Percentiles rank a stretch among this genome's conserved stretches.
Evolutionary conservation across 1,284 basidiomycete genomes (phyloP).

Genomic region (Singerocomus inundabilis): DNA sequence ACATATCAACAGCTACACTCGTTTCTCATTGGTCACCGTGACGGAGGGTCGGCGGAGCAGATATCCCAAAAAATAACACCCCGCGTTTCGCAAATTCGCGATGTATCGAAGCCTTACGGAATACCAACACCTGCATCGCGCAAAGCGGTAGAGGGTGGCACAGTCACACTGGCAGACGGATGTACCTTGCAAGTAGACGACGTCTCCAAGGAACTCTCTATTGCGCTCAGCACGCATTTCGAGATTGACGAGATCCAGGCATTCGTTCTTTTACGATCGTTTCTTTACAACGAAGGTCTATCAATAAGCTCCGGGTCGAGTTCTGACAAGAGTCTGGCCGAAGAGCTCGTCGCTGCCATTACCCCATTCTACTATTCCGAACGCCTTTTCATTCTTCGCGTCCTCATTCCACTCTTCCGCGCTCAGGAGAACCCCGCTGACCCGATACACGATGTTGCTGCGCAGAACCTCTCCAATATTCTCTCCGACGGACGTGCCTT

Average conservation of each 20-base stretch:
- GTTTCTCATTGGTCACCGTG: slow-evolving; percentile 55
- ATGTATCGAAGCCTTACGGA: slow-evolving; percentile 61
- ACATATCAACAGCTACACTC: slow-evolving; percentile 67
- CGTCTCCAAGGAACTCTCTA: slow-evolving; percentile 64
- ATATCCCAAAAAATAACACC: slow-evolving; percentile 55
- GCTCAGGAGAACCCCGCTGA: slow-evolving; percentile 58
- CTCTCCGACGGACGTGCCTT: slow-evolving; percentile 62
- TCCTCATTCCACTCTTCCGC: slow-evolving; percentile 61
- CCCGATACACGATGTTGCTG: slow-evolving; percentile 54
- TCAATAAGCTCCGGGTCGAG: slow-evolving; percentile 47
- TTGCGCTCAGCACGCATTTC: slow-evolving; percentile 68
- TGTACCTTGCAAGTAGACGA: slow-evolving; percentile 60
- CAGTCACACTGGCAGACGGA: slow-evolving; percentile 63
- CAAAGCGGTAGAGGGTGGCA: slow-evolving; percentile 62
- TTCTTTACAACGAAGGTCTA: slow-evolving; percentile 76
- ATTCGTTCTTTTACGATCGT: slow-evolving; percentile 68
- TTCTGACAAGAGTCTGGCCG: slow-evolving; percentile 41
- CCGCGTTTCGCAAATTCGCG: slow-evolving; percentile 55
- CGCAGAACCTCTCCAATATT: slow-evolving; percentile 54
- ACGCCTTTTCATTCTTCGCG: slow-evolving; percentile 63
- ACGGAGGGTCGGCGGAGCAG: slow-evolving; percentile 55
- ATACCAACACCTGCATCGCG: slow-evolving; percentile 64
- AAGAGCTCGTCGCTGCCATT: slow-evolving; percentile 68
- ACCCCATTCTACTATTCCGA: slow-evolving; percentile 81
- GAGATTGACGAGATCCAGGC: slow-evolving; percentile 77